Base-by-base conservation (phyloP, 164 flowering plant genomes). In the Chimonanthus salicifolius region DNA sequence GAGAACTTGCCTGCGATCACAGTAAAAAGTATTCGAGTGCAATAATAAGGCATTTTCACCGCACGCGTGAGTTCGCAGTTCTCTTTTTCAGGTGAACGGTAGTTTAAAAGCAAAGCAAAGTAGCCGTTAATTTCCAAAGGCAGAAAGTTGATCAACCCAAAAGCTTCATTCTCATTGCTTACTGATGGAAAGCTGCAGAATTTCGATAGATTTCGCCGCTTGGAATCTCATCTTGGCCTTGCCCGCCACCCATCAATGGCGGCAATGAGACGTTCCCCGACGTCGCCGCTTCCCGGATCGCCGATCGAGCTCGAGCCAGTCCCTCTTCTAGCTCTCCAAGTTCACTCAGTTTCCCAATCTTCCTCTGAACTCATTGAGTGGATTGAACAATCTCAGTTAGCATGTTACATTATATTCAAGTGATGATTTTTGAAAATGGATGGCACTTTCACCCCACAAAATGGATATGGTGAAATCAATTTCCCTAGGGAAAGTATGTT, bases 161-260 rank as follows among this genome's bases (percentile, higher is more conserved):
- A 10, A 48, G 44, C 18, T 46, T 16, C 43, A 13, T 33, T 68
- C 13, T 68, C 70, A 60, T 60, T 9, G 45, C 89, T 85, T 74
- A 89, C 94, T 58, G 91, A 72, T 79, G 80, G 77, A 89, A 89
- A 70, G 88, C 85, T 46, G 69, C 71, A 49, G 90, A 82, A 51
- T 88, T 89, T 46, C 82, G 88, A 58, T 84, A 88, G 62, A 89
- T 74, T n/a, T 20, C 67, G 43, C 63, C 74, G 7, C 46, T 49
- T n/a, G 73, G 76, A 49, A 71, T 8, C 13, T 62, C 62, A 47
- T 75, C 82, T 21, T 75, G 33, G 33, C 33, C 33, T 33, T 33
- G 33, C 33, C 33, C 33, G 33, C 33, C 70, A 16, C 46, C 72
- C 46, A 10, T 44, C 71, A 68, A 6, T 16, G 43, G 6, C 3